phyloP scores from a whole-genome alignment of 2,329 filamentous ascomycete genomes.

The Microcyclospora tardicrescens region DNA sequence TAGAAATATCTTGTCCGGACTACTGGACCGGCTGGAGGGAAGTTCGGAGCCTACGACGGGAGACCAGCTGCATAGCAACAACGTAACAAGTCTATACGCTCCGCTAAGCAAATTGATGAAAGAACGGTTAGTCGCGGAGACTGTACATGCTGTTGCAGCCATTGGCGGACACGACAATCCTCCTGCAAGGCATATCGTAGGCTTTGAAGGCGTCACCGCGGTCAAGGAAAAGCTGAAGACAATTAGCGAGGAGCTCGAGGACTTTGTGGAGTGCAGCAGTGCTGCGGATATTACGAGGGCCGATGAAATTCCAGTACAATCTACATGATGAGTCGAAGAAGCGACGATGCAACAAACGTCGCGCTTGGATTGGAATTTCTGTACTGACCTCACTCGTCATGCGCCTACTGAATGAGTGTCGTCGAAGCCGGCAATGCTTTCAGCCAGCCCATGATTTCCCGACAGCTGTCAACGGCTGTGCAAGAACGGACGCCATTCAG shows the following conservation, averaged over 20 bases:
- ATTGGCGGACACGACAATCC: conserved; percentile 96
- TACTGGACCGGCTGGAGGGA: conserved; percentile 55
- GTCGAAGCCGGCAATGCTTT: no score
- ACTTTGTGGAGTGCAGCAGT: conserved; percentile 82
- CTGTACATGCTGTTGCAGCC: conserved; percentile 77
- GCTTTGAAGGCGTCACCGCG: conserved; percentile 70
- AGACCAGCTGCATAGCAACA: conserved; percentile 33
- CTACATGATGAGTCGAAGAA: no score
- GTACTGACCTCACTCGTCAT: no score
- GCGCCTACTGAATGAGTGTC: no score
- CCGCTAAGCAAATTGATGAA: conserved; percentile 54
- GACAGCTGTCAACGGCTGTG: no score
- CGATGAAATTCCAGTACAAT: conserved; percentile 1
- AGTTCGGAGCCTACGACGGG: conserved; percentile 29
- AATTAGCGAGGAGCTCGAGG: conserved; percentile 88
- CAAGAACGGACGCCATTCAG: no score
- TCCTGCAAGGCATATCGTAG: conserved; percentile 85
- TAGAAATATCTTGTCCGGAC: conserved; percentile 66
- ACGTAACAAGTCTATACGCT: conserved; percentile 58
- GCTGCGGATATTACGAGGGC: conserved; percentile 56
- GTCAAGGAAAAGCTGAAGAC: conserved; percentile 96
- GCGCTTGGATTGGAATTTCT: no score
- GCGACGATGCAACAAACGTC: no score
- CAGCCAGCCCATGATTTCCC: no score
- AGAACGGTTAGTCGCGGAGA: conserved; percentile 69